Evolutionary conservation across 805 yeast species (phyloP).

Genomic region (Saccharomycopsis javanensis): DNA sequence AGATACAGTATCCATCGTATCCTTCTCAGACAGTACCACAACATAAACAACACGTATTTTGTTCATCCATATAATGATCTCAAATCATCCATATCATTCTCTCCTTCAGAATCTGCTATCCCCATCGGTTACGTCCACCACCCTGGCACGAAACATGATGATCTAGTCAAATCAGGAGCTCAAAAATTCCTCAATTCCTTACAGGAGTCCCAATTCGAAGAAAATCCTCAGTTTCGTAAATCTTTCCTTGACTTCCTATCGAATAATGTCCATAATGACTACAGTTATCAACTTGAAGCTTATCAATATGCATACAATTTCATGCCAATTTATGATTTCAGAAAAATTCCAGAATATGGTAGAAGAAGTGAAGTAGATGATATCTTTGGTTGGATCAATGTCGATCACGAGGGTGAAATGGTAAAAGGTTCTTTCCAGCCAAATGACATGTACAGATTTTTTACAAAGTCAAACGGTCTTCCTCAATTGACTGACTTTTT

Average conservation of each 20-base stretch:
- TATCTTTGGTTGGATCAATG: constrained; percentile 59
- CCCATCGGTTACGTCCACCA: constrained; percentile 2
- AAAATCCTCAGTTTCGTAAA: constrained; percentile 22
- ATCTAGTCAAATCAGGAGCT: background rate
- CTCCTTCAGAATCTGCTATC: background rate
- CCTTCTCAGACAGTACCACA: background rate
- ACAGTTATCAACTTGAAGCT: constrained; percentile 47
- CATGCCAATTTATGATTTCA: constrained; percentile 65
- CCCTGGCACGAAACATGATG: background rate
- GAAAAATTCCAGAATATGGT: constrained; percentile 54
- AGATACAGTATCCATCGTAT: background rate
- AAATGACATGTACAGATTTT: constrained; percentile 49
- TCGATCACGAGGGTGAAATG: constrained; percentile 45
- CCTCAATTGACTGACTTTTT: constrained; percentile 44
- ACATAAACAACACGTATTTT: constrained; percentile 8
- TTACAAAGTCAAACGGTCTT: constrained; percentile 37
- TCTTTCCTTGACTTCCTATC: constrained; percentile 23
- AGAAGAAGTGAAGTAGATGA: constrained; percentile 65
- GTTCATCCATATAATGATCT: constrained; percentile 7
- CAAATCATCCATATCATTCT: constrained; percentile 2
- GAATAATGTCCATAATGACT: constrained; percentile 33
- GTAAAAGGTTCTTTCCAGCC: constrained; percentile 44
- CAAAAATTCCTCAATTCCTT: background rate
- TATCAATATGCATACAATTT: constrained; percentile 40
- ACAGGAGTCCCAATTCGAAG: constrained; percentile 21